phyloP scores from a whole-genome alignment of 1,284 basidiomycete genomes.

The Sporisorium sorghi region DNA sequence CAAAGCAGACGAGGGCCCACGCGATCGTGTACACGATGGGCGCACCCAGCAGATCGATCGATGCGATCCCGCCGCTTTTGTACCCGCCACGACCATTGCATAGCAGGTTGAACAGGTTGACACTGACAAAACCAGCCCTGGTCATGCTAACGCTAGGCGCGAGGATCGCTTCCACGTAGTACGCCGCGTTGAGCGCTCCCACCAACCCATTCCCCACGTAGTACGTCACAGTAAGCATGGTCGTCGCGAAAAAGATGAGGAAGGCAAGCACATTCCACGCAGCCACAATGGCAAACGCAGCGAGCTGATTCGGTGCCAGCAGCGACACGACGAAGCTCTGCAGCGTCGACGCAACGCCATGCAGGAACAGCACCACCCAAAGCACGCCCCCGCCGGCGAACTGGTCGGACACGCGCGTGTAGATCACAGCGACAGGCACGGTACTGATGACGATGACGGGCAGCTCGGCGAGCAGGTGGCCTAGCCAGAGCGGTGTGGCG shows the following conservation, averaged over 20 bases:
- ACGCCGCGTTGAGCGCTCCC: conserved; percentile 74
- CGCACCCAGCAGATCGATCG: conserved; percentile 77
- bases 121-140: conserved; percentile 78
- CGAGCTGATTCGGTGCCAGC: conserved; percentile 74
- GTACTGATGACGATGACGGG: conserved; percentile 74
- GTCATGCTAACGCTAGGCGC: conserved; percentile 78
- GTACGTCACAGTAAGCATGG: conserved; percentile 79
- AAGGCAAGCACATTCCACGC: conserved; percentile 82
- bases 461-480: conserved; percentile 81
- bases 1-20: conserved; percentile 74
- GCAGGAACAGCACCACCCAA: conserved; percentile 79
- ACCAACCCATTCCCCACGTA: conserved; percentile 75
- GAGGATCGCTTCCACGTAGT: conserved; percentile 78
- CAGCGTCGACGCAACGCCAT: conserved; percentile 74
- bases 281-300: conserved; percentile 79
- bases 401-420: conserved; percentile 74
- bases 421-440: conserved; percentile 76
- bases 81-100: conserved; percentile 75
- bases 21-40: conserved; percentile 78
- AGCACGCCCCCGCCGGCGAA: conserved; percentile 76
- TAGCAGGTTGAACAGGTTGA: conserved; percentile 81
- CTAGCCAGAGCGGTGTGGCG: conserved; percentile 81
- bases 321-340: conserved; percentile 44
- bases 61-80: conserved; percentile 66
- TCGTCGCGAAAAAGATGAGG: conserved; percentile 75